Evolutionary conservation across 495 filamentous ascomycete species (phyloP).

Genomic region (Gamarada debralockiae): DNA sequence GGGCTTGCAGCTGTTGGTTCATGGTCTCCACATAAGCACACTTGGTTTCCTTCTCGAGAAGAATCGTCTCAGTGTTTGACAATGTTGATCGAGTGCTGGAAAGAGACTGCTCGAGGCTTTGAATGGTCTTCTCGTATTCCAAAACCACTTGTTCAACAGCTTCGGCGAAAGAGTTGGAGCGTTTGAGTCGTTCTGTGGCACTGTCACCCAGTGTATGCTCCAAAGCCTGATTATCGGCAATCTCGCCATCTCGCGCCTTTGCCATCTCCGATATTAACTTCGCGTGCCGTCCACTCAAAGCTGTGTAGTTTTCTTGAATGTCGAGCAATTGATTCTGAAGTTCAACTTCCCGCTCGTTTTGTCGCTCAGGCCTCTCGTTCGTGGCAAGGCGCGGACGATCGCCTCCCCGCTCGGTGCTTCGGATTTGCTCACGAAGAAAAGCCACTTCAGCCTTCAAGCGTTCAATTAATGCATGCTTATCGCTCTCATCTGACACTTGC

Average conservation of each 20-base stretch:
- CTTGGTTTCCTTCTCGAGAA: constrained; percentile 91
- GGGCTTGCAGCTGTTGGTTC: constrained; percentile 81
- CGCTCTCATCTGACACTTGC: constrained; percentile 81
- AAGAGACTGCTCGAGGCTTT: constrained; percentile 85
- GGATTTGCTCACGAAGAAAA: constrained; percentile 92
- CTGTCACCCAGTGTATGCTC: constrained; percentile 64
- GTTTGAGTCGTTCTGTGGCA: constrained; percentile 84
- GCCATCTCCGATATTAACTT: constrained; percentile 94
- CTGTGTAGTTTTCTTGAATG: constrained; percentile 89
- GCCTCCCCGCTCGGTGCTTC: constrained; percentile 47
- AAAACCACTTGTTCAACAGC: constrained; percentile 94
- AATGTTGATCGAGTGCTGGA: constrained; percentile 84
- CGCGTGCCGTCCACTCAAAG: constrained; percentile 86
- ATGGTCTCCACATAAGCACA: constrained; percentile 89
- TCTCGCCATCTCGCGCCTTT: constrained; percentile 68
- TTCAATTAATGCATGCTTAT: constrained; percentile 93
- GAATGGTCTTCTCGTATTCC: constrained; percentile 98
- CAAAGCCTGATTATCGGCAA: constrained; percentile 43
- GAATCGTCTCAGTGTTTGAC: constrained; percentile 73
- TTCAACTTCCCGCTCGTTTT: constrained; percentile 81
- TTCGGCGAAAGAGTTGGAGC: constrained; percentile 91
- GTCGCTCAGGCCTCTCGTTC: constrained; percentile 73
- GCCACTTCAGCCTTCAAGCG: constrained; percentile 90
- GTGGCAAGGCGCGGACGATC: constrained; percentile 54
- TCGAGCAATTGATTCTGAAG: constrained; percentile 93